Evolutionary conservation across 306 rosid species (phyloP), one percentile per base, ranked within the genome.

Genomic region (Ormosia semicastrata): DNA sequence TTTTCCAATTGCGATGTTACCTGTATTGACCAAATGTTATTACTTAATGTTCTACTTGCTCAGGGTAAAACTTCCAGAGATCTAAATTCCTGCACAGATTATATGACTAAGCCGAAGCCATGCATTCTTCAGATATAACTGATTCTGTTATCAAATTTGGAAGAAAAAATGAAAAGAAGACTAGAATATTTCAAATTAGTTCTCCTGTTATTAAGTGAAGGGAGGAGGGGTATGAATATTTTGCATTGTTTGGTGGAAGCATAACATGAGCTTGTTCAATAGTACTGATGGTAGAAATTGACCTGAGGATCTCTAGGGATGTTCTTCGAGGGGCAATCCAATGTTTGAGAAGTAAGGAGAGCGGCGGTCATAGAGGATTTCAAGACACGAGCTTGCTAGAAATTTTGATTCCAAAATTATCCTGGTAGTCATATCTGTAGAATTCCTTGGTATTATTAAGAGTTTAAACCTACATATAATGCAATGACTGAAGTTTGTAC

Each of bases 1-100:
- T 76, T 73, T 47, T 71, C 46, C 34, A 5, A 7, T 79, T 50
- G 79, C 47, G 18, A 30, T 60, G 11, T n/a, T 73, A 32, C 60
- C 4, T 33, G 56, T 54, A 65, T 46, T 60, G 75, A 80, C 60
- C 47, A 60, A 39, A 39, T 60, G 47, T 37, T 58, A 43, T 67
- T 64, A 47, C 71, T 59, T 47, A 59, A 43, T 69, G 13, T 71
- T 56, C 66, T 54, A 75, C 36, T 82, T 76, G 11, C 40, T 15
- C 74, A 76, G 78, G 78, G 4, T 17, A 60, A 60, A 46, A 37
- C 71, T 81, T 75, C 71, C 4, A 34, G 81, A 82, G 70, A 56
- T 81, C 39, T 77, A 69, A 75, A 50, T 34, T 18, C 43, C 66
- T 15, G 29, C 50, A 36, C 44, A 41, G 37, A 53, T 53, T 41